Evolutionary conservation across 2,329 filamentous ascomycete genomes (phyloP), one percentile per base, ranked within the genome.

Genomic region (Orbilia oligospora): DNA sequence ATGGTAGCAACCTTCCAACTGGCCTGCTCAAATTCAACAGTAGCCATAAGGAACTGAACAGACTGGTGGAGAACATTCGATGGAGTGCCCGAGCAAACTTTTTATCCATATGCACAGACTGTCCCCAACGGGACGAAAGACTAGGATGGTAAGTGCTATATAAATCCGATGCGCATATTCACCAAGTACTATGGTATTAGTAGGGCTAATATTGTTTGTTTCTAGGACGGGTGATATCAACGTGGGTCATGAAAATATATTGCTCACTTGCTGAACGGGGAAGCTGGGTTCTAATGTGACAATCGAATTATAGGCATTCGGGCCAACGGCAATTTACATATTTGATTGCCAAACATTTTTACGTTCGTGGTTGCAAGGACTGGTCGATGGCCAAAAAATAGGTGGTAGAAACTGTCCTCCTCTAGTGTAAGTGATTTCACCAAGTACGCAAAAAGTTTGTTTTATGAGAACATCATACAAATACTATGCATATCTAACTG

Each of bases 1-100:
- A 89, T 4, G 87, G 89, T 79, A 87, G 86, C 0, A 88, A 90
- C 71, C 46, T 77, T 20, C 86, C 90, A 84, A 82, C 84, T 63
- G 84, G 85, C 10, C 87, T 83, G 0, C 88, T 88, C 0, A 84
- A 81, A 71, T 89, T 90, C 61, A 81, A 85, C 8, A 89, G 87
- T 71, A 90, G 88, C 0, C 82, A 90, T 58, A 56, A 80, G 0
- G 82, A 86, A 2, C 79, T 90, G 27, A 90, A 89, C 80, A 83
- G 87, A 55, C 85, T 91, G 3, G 87, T 90, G 79, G 68, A 85
- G 0, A 90, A 90, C 68, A 85, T 88, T 0, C 81, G 84, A 33
- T 90, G 89, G 89, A 86, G 86, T 4, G 89, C 89, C 86, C 85
- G 86, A 30, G 88, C 88, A 0, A 90, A 90, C 80, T 90, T 90